phyloP scores from a whole-genome alignment of 1,139 yeast genomes.

The Sugiyamaella pinicola region DNA sequence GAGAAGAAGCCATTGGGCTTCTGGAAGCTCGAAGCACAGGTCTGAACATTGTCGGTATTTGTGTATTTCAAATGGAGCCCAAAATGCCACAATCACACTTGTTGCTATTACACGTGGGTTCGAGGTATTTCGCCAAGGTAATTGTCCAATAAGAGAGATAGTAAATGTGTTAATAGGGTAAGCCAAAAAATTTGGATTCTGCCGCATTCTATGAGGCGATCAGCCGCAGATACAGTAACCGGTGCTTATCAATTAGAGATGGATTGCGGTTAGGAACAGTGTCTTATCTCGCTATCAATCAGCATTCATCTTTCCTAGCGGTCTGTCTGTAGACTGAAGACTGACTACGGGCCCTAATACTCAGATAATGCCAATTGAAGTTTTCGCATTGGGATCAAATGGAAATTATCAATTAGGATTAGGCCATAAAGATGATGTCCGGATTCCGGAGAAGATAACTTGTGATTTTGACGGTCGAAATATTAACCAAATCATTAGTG shows the following conservation, averaged over 20 bases:
- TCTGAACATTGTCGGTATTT: conserved; percentile 17
- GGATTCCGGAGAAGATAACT: conserved; percentile 39
- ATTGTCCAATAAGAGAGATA: conserved; percentile 19
- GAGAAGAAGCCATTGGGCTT: conserved; percentile 19
- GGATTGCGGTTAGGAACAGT: conserved; percentile 13
- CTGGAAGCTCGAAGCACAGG: conserved; percentile 16
- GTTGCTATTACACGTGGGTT: not conserved
- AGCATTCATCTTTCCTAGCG: no score
- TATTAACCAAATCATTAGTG: conserved; percentile 49
- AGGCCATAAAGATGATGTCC: conserved; percentile 57
- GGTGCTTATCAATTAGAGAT: no score
- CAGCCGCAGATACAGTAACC: no score
- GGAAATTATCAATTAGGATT: conserved; percentile 78
- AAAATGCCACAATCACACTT: not conserved
- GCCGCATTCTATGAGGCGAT: not conserved
- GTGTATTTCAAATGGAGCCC: not conserved
- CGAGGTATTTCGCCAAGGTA: conserved; percentile 1
- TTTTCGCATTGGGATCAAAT: conserved; percentile 77
- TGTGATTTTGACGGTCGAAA: conserved; percentile 27
- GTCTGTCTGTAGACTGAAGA: no score
- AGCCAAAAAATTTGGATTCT: conserved; percentile 3
- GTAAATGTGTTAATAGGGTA: conserved; percentile 10
- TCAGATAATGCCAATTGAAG: not conserved
- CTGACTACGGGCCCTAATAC: no score
- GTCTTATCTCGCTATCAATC: no score